Percentiles rank a stretch among this genome's conserved stretches.
Evolutionary conservation across 805 yeast species (phyloP).

Genomic region (Lipomyces kockii): DNA sequence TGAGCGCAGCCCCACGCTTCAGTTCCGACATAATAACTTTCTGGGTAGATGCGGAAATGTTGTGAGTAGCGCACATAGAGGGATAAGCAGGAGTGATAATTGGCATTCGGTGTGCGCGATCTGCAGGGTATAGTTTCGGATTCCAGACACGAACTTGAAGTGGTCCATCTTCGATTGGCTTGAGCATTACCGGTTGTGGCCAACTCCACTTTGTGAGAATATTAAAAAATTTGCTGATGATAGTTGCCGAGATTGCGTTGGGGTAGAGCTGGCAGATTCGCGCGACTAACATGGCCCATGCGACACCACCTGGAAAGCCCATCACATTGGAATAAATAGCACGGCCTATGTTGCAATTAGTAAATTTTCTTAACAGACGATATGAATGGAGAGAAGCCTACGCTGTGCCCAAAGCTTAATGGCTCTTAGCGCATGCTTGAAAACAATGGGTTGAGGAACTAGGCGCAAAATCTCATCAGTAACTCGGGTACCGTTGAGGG

Average conservation of each 20-base stretch:
- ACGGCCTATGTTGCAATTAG: slow-evolving; percentile 47
- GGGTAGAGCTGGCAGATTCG: slow-evolving; percentile 96
- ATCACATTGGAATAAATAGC: slow-evolving; percentile 93
- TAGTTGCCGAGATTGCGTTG: slow-evolving; percentile 90
- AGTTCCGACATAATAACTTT: slow-evolving; percentile 79
- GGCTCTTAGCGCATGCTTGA: slow-evolving; percentile 89
- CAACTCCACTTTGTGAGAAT: slow-evolving; percentile 91
- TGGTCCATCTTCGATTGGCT: slow-evolving; percentile 96
- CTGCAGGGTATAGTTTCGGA: slow-evolving; percentile 86
- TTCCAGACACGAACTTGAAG: slow-evolving; percentile 96
- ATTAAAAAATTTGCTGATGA: slow-evolving; percentile 85
- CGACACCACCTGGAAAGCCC: slow-evolving; percentile 99
- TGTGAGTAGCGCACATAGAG: slow-evolving; percentile 99
- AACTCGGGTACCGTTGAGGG: slow-evolving; percentile 94
- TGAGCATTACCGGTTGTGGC: slow-evolving; percentile 96
- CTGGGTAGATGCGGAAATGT: slow-evolving; percentile 87
- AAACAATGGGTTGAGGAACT: slow-evolving; percentile 91
- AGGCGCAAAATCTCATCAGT: slow-evolving; percentile 89
- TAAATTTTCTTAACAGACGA: not conserved
- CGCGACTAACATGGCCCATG: slow-evolving; percentile 99
- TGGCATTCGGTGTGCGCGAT: slow-evolving; percentile 92
- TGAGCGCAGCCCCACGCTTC: slow-evolving; percentile 70
- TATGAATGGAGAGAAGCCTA: not conserved
- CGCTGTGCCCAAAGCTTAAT: slow-evolving; percentile 97
- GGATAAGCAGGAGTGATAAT: slow-evolving; percentile 98